Percentiles rank a stretch among this genome's conserved stretches.
These are phyloP conservation scores for Candida glucosophila DNA, from an alignment of 1,139 yeast species.

Conservation along the genomic window DNA sequence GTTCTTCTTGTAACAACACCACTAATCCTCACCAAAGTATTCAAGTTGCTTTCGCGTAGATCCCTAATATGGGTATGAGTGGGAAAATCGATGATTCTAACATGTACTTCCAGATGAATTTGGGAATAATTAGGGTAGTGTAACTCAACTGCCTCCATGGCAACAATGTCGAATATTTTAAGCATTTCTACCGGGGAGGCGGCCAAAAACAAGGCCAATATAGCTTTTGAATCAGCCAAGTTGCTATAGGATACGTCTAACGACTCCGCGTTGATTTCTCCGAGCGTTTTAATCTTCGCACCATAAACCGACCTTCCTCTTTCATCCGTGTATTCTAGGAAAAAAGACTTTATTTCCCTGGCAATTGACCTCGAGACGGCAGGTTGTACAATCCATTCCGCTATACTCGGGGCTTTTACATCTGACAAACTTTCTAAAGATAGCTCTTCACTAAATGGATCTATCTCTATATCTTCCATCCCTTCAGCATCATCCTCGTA, in stretches of 20 bases:
- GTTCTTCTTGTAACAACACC: constrained; percentile 98
- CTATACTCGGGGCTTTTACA: constrained; percentile 80
- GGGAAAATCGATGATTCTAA: constrained; percentile 77
- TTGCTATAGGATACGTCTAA: constrained; percentile 84
- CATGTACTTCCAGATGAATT: constrained; percentile 91
- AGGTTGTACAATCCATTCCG: constrained; percentile 94
- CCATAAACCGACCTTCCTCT: constrained; percentile 95
- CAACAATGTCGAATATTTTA: constrained; percentile 84
- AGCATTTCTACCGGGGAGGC: constrained; percentile 87
- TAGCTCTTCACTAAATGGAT: constrained; percentile 76
- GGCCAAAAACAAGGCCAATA: constrained; percentile 80
- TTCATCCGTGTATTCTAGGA: constrained; percentile 87
- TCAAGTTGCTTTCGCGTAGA: constrained; percentile 77
- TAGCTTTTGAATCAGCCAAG: constrained; percentile 81
- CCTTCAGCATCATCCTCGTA: constrained; percentile 40
- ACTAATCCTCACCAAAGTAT: constrained; percentile 73
- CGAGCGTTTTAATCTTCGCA: constrained; percentile 82
- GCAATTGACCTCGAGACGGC: constrained; percentile 90
- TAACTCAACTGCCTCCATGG: constrained; percentile 94
- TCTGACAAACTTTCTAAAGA: constrained; percentile 84
- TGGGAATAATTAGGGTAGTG: constrained; percentile 93
- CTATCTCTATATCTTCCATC: constrained; percentile 51
- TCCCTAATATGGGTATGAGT: constrained; percentile 73
- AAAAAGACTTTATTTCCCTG: constrained; percentile 78
- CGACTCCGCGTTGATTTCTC: constrained; percentile 89